A percentile compares a stretch with the other conserved stretches of the same genome.
Conservation (phyloP, 176 grass and related monocot species). For the Melocanna baccifera region DNA sequence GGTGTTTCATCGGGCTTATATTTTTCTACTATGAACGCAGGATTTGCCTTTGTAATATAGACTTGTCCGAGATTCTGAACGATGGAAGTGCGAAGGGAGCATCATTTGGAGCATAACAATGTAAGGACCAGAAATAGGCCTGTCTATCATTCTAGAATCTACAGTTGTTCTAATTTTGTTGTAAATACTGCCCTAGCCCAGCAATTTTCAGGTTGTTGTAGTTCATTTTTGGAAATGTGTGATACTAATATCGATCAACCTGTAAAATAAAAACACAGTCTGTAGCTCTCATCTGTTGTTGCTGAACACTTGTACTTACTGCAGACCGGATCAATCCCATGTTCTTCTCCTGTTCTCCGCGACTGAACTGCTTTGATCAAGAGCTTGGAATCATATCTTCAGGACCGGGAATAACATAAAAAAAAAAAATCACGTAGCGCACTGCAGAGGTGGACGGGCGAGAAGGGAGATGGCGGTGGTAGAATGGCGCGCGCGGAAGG, state of each 20-base stretch:
- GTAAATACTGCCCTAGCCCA: constrained; percentile 32
- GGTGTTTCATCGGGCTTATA: not conserved
- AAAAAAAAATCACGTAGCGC: no score
- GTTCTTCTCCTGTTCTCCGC: not conserved
- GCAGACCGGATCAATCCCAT: not conserved
- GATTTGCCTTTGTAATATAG: constrained; percentile 19
- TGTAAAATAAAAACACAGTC: not conserved
- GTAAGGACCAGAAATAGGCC: constrained; percentile 7
- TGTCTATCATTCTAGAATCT: not conserved
- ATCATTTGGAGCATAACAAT: constrained; percentile 32
- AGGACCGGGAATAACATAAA: not conserved
- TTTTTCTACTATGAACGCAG: constrained; percentile 5
- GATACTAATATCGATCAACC: not conserved
- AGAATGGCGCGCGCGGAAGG: no score
- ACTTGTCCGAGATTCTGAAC: constrained; percentile 27
- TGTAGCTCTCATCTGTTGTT: not conserved
- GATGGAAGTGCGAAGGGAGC: not conserved
- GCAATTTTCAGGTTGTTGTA: not conserved
- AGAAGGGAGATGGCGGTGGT: no score
- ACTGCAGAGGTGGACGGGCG: no score
- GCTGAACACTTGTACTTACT: not conserved
- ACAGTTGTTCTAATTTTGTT: constrained; percentile 19
- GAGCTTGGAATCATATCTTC: not conserved
- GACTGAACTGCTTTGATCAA: not conserved
- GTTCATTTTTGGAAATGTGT: not conserved